Evolutionary conservation across 768 basidiomycete species (phyloP).

Genomic region (Pholiota molesta): DNA sequence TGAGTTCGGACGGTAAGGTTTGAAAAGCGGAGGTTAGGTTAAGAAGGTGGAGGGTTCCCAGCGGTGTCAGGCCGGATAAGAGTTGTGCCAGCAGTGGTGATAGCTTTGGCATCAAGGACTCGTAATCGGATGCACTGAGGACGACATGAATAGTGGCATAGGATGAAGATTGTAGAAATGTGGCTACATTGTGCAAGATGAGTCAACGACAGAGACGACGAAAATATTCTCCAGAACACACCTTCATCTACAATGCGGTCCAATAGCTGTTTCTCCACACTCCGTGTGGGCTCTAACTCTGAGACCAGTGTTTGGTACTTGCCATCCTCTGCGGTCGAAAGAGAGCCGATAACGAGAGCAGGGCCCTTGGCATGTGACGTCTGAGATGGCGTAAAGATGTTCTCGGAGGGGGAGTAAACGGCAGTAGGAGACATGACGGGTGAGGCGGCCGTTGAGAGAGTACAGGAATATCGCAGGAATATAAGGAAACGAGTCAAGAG

Average conservation of each 20-base stretch:
- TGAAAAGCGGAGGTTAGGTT: constrained; percentile 49
- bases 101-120: constrained; percentile 53
- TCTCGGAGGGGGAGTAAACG: constrained; percentile 37
- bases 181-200: constrained; percentile 46
- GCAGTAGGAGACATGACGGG: constrained; percentile 65
- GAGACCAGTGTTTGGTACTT: constrained; percentile 74
- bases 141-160: constrained; percentile 72
- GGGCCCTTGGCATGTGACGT: constrained; percentile 41
- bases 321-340: constrained; percentile 77
- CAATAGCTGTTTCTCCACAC: constrained; percentile 78
- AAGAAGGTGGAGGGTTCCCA: constrained; percentile 71
- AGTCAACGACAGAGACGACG: not conserved
- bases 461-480: too few species aligned
- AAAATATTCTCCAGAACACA: constrained; percentile 33
- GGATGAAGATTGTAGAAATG: constrained; percentile 49
- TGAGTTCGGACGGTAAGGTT: constrained; percentile 59
- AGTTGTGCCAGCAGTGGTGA: constrained; percentile 62
- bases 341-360: constrained; percentile 77
- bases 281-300: constrained; percentile 52
- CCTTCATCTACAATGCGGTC: constrained; percentile 84
- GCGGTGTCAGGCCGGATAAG: constrained; percentile 58
- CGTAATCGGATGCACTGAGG: constrained; percentile 68
- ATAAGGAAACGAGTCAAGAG: too few species aligned
- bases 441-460: constrained; percentile 8
- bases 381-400: constrained; percentile 19